These are phyloP conservation scores for Vitis rotundifolia DNA, from an alignment of 164 flowering plant species.

Conservation along the genomic window DNA sequence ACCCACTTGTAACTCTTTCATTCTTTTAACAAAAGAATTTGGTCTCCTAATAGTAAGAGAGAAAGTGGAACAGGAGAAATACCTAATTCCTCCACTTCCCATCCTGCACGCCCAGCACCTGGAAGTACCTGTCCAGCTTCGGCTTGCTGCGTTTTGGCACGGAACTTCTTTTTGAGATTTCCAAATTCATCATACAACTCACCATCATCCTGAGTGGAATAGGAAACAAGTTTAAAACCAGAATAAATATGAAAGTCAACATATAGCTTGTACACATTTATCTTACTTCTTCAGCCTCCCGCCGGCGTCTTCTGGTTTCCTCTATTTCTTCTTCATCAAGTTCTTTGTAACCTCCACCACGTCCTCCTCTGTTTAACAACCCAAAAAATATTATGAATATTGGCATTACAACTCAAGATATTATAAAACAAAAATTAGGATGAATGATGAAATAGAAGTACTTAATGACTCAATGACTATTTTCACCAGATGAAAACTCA, in stretches of 20 bases:
- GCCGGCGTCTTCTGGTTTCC: conserved; percentile 82
- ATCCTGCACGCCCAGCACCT: conserved; percentile 96
- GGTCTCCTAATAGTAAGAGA: not conserved
- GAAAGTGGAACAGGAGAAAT: conserved; percentile 10
- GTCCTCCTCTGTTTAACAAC: conserved; percentile 73
- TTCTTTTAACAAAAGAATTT: not conserved
- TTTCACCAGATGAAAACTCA: no score
- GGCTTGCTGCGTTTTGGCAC: conserved; percentile 79
- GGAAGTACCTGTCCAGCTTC: conserved; percentile 59
- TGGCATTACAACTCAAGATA: not conserved
- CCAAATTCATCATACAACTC: conserved; percentile 99
- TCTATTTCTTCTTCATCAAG: conserved; percentile 97
- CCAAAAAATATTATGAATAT: not conserved
- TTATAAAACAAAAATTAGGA: no score
- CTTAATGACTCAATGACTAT: no score
- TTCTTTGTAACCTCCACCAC: conserved; percentile 98
- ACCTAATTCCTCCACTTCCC: conserved; percentile 99
- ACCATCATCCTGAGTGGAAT: conserved; percentile 80
- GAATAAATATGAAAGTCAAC: not conserved
- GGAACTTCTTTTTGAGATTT: conserved; percentile 92
- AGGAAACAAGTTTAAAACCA: conserved; percentile 2
- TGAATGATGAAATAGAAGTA: no score
- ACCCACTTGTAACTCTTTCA: no score
- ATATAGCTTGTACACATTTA: not conserved
- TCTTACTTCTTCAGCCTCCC: conserved; percentile 90